Base-by-base conservation (phyloP, 495 filamentous ascomycete genomes). In the Lepidopterella palustris region DNA sequence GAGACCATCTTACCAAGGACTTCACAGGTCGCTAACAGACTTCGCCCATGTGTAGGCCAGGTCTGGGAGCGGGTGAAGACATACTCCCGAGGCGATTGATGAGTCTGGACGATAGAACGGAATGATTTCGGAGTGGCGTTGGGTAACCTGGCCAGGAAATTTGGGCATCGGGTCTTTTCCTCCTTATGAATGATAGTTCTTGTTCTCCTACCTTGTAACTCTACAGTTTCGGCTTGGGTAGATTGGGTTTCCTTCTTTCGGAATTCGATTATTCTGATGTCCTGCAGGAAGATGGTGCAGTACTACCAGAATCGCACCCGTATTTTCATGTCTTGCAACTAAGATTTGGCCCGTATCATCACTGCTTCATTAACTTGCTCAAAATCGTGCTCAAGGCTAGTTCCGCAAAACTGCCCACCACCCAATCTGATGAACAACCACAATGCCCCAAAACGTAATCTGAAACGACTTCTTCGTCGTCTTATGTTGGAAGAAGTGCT, bases 1-100 rank as follows among this genome's bases (percentile, higher is more conserved):
- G 57, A 10, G 73, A 75, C 53, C 57, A 68, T 51, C 45, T 67
- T n/a, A 67, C 64, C 18, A 60, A 28, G 10, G 60, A 57, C 13
- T 55, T 67, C 48, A 67, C 64, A 40, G 64, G 64, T 53, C 64
- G 64, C 58, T 67, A 56, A 67, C 49, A 18, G 8, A 51, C 27
- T 51, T 52, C 15, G 26, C 24, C 11, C 29, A 24, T 55, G 25
- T 20, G 1, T 18, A 40, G 42, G 40, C 49, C 35, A 45, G 40
- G 56, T 49, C 18, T 61, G 47, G 60, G 60, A 51, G 21, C 28
- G 15, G 9, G 27, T 40, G 25, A 40, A 23, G 31, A 53, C 25
- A n/a, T 29, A 35, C 26, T 53, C 26, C 26, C 9, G n/a, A 53
- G 29, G 15, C 11, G 51, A 42, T 15, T 42, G 35, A 2, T 13